These are phyloP conservation scores for Tulasnella sp. DNA, from an alignment of 768 basidiomycete species.

Conservation along the genomic window DNA sequence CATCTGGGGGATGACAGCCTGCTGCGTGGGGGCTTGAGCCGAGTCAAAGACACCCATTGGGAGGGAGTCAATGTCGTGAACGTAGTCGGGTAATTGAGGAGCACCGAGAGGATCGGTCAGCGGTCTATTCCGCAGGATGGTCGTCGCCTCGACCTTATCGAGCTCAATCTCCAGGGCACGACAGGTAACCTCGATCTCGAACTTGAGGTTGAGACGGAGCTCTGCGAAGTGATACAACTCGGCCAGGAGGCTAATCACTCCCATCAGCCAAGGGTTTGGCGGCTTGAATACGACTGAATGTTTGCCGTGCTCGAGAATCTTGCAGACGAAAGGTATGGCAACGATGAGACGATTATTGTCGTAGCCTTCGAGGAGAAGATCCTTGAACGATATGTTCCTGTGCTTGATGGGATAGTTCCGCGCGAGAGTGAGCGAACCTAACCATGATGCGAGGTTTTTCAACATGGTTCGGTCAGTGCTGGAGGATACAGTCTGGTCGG, in stretches of 20 bases:
- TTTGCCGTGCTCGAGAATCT: constrained; percentile 80
- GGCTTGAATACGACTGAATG: constrained; percentile 88
- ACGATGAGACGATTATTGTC: constrained; percentile 83
- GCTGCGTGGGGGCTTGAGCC: background rate
- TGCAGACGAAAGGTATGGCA: constrained; percentile 96
- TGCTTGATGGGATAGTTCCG: constrained; percentile 86
- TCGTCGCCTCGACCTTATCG: constrained; percentile 71
- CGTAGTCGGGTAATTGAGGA: constrained; percentile 64
- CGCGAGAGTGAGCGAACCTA: constrained; percentile 86
- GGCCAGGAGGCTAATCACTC: constrained; percentile 76
- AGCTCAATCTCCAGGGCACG: constrained; percentile 81
- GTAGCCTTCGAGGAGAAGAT: constrained; percentile 90
- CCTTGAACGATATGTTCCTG: constrained; percentile 92
- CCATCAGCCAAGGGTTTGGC: constrained; percentile 98
- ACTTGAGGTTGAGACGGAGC: constrained; percentile 90
- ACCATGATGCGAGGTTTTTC: constrained; percentile 93
- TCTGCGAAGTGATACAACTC: constrained; percentile 98
- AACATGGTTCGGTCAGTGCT: constrained; percentile 73
- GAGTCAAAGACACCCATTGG: constrained; percentile 62
- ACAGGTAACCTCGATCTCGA: constrained; percentile 96
- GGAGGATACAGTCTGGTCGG: constrained; percentile 77
- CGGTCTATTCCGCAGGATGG: constrained; percentile 66
- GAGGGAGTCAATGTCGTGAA: constrained; percentile 64
- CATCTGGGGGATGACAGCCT: background rate
- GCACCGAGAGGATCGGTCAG: constrained; percentile 43